Evolutionary conservation across 306 rosid species (phyloP), one percentile per base, ranked within the genome.

Genomic region (Inga laurina): DNA sequence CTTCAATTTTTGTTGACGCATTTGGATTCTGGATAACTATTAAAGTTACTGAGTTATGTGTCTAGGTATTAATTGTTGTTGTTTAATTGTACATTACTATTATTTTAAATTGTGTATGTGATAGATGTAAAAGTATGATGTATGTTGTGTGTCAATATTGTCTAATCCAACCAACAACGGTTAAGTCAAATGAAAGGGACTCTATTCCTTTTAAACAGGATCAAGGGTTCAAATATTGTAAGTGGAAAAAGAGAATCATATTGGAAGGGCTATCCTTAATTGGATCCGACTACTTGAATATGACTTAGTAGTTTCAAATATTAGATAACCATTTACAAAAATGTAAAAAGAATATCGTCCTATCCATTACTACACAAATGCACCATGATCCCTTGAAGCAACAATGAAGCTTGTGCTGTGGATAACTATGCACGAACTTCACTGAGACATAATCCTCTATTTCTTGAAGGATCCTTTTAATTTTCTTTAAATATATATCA

Each of bases 381-480:
- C 16, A 4, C 37, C 37, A 43, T 44, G 75, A 22, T 72, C 54
- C 34, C 32, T 44, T 71, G 75, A 43, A 11, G 19, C 10, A 71
- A 71, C 19, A 12, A 22, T 52, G 21, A 52, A 43, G 14, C 30
- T 22, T 22, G 56, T 46, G 56, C 57, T 49, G 16, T 72, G 51
- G 22, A 72, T 46, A 45, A 27, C 57, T 22, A 7, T 72, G 76
- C 76, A 72, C 68, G n/a, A 51, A 74, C 72, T 14, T 78, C 51
- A 72, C 52, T 74, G 62, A 81, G 84, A 74, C 56, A 73, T 34
- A 4, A 52, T 64, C 65, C 71, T 65, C 75, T 73, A 69, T 79
- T 43, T 67, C 46, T 57, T 24, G 4, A 54, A 51, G 80, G 77
- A 59, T 81, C 22, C 48, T 57, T 32, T 59, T 54, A 24, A 46